These are phyloP conservation scores for Monosporozyma yasuniensis DNA, from an alignment of 805 yeast genomes.

Conservation along the genomic window DNA sequence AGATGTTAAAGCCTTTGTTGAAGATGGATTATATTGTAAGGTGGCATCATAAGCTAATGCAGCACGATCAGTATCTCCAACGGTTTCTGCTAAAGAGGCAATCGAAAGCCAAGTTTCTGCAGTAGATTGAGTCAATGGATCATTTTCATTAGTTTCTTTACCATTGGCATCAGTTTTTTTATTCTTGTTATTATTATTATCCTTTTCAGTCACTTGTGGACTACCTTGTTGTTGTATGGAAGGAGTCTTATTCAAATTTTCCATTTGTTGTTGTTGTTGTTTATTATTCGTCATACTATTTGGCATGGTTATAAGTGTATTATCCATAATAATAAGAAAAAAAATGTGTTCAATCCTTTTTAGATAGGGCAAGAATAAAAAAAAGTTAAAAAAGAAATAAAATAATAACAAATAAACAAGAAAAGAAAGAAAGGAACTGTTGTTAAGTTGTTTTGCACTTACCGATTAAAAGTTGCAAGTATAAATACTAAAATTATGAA, in stretches of 20 bases:
- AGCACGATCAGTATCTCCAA: conserved; percentile 86
- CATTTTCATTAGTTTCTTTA: conserved; percentile 16
- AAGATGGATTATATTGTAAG: conserved; percentile 74
- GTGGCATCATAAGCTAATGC: conserved; percentile 83
- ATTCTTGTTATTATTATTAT: neutral
- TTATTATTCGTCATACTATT: neutral
- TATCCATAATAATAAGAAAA: neutral
- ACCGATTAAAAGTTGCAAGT: neutral
- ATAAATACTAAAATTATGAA: neutral
- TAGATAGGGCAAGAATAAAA: neutral
- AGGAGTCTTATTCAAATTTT: neutral
- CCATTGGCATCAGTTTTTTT: neutral
- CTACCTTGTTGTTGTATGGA: neutral
- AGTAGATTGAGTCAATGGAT: conserved; percentile 42
- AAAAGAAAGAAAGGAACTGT: neutral
- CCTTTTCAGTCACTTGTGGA: neutral
- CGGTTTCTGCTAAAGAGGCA: conserved; percentile 80
- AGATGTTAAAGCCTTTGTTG: conserved; percentile 75
- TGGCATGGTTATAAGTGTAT: neutral
- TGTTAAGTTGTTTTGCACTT: neutral
- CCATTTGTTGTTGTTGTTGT: conserved; percentile 1
- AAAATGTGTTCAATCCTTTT: neutral
- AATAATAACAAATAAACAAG: neutral
- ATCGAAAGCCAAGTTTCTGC: conserved; percentile 84
- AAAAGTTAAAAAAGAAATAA: no score